A percentile compares a stretch with the other conserved stretches of the same genome.
Evolutionary conservation across 2,329 filamentous ascomycete genomes (phyloP).

Genomic region (Cryphonectria nitschkei): DNA sequence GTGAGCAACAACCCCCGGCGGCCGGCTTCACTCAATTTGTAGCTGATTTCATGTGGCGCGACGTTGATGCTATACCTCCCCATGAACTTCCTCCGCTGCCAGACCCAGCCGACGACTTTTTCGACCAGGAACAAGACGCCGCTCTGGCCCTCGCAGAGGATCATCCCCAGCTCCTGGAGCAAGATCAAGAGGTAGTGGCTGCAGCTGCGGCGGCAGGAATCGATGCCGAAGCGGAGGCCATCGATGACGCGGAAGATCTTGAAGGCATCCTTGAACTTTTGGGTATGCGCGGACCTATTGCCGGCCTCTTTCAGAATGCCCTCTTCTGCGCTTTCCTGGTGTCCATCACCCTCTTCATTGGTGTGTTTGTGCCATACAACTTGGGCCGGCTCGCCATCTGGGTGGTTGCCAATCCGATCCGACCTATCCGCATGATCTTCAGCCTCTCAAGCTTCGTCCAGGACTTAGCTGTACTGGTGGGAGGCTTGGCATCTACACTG

Average conservation of each 20-base stretch:
- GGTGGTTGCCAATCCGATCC: constrained; percentile 76
- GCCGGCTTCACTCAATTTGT: constrained; percentile 48
- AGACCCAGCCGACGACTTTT: constrained; percentile 46
- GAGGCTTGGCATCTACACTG: constrained; percentile 56
- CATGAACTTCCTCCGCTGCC: constrained; percentile 51
- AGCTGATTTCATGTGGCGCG: constrained; percentile 66
- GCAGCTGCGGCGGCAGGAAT: constrained; percentile 70
- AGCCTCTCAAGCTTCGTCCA: constrained; percentile 77
- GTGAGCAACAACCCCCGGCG: constrained; percentile 34
- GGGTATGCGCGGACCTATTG: constrained; percentile 91
- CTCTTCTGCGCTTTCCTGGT: constrained; percentile 93
- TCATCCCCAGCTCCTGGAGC: constrained; percentile 39
- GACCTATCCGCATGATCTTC: constrained; percentile 74
- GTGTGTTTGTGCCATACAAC: constrained; percentile 90
- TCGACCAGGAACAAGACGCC: constrained; percentile 40
- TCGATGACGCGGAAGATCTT: constrained; percentile 89
- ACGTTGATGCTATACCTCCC: constrained; percentile 56
- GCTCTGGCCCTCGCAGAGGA: constrained; percentile 34
- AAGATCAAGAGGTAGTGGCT: constrained; percentile 63
- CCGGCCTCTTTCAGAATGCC: constrained; percentile 89
- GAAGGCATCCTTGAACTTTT: constrained; percentile 96
- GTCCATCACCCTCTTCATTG: constrained; percentile 80
- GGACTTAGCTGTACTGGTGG: constrained; percentile 69
- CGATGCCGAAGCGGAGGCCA: constrained; percentile 74
- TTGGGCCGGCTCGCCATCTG: constrained; percentile 84